phyloP scores from a whole-genome alignment of 768 basidiomycete species.

The Mycena leptocephala region DNA sequence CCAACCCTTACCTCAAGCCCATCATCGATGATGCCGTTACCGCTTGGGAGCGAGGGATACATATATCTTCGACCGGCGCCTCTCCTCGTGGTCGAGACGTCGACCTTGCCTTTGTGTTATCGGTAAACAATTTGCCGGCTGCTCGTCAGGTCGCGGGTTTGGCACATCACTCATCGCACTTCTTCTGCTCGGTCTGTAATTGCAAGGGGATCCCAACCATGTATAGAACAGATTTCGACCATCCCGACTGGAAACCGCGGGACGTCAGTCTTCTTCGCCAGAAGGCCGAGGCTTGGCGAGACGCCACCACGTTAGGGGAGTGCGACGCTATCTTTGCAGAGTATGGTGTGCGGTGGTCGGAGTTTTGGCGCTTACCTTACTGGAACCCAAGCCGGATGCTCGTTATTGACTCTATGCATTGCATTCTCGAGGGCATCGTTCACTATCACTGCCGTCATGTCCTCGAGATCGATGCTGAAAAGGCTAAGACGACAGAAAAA shows the following conservation, averaged over 20 bases:
- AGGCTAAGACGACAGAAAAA: neutral
- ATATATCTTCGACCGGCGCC: slow-evolving; percentile 26
- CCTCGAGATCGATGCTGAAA: slow-evolving; percentile 25
- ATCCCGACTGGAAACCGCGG: slow-evolving; percentile 17
- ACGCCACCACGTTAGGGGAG: slow-evolving; percentile 17
- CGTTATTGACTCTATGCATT: slow-evolving; percentile 51
- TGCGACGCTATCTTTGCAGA: slow-evolving; percentile 33
- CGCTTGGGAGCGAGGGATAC: slow-evolving; percentile 33
- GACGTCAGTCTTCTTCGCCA: slow-evolving; percentile 17
- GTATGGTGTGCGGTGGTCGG: slow-evolving; percentile 42
- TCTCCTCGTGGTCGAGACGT: neutral
- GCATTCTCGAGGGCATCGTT: slow-evolving; percentile 41
- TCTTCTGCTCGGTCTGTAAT: slow-evolving; percentile 45
- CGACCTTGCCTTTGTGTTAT: slow-evolving; percentile 15
- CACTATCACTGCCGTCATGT: slow-evolving; percentile 34
- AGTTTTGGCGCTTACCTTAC: slow-evolving; percentile 45
- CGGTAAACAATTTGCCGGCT: slow-evolving; percentile 48
- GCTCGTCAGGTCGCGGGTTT: slow-evolving; percentile 39
- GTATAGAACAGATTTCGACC: slow-evolving; percentile 24
- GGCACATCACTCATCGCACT: slow-evolving; percentile 31
- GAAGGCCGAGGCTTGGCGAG: slow-evolving; percentile 28
- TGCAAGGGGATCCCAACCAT: slow-evolving; percentile 25
- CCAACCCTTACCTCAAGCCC: slow-evolving; percentile 42
- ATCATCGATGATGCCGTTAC: slow-evolving; percentile 43
- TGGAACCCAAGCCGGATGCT: slow-evolving; percentile 43